Evolutionary conservation across 106 monocot species (phyloP).

Genomic region (Allium cepa): DNA sequence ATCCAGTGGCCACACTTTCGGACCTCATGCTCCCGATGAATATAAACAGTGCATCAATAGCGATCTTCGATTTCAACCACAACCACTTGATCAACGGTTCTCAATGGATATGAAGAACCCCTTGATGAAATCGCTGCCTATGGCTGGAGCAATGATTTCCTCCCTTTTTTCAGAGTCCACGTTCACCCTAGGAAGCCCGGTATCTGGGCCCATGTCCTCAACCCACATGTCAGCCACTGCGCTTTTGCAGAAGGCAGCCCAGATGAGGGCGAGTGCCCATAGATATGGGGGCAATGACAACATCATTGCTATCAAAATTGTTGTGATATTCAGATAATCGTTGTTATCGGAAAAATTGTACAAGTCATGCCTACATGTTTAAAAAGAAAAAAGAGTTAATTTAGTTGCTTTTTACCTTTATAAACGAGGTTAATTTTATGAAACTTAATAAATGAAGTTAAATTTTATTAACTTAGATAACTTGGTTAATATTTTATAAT

Average conservation of each 20-base stretch:
- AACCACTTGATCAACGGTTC: background rate
- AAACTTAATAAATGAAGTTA: too few relatives aligned
- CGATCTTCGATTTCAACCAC: background rate
- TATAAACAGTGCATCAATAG: background rate
- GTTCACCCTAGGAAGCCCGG: background rate
- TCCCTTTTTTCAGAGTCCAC: background rate
- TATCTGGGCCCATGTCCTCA: background rate
- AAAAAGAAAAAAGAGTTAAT: too few relatives aligned
- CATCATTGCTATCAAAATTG: too few relatives aligned
- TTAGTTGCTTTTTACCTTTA: too few relatives aligned
- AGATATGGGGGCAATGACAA: background rate
- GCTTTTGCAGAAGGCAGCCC: constrained; percentile 49
- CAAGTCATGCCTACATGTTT: too few relatives aligned
- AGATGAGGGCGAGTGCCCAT: constrained; percentile 17
- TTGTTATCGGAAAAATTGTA: too few relatives aligned
- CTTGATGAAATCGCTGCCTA: too few relatives aligned
- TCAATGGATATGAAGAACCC: too few relatives aligned
- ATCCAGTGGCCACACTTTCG: background rate
- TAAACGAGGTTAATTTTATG: too few relatives aligned
- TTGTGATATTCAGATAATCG: too few relatives aligned
- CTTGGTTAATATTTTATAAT: too few relatives aligned
- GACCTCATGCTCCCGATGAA: background rate
- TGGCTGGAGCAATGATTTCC: background rate
- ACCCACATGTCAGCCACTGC: constrained; percentile 41
- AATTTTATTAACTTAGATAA: too few relatives aligned